Evolutionary conservation across 1,284 basidiomycete species (phyloP).

Genomic region (Pterulicium gracile): DNA sequence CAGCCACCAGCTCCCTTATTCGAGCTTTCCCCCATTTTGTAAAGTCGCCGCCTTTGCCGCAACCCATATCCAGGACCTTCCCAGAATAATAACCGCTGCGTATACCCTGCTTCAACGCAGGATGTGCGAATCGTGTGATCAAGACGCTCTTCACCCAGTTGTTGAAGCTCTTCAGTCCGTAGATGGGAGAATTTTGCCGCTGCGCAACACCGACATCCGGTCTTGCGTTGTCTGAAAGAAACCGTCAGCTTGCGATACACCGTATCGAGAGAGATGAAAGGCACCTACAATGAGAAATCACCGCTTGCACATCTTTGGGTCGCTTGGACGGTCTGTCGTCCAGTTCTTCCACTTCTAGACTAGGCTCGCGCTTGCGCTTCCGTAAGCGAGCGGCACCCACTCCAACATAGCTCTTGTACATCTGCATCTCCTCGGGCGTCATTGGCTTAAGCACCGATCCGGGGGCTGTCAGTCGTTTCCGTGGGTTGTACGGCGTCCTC

Average conservation of each 20-base stretch:
- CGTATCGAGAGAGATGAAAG: conserved; percentile 7
- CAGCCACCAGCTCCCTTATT: conserved; percentile 70
- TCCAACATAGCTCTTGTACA: conserved; percentile 47
- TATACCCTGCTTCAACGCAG: conserved; percentile 35
- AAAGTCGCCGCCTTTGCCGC: conserved; percentile 96
- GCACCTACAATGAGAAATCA: conserved; percentile 62
- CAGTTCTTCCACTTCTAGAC: conserved; percentile 27
- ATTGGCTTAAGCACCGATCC: conserved; percentile 54
- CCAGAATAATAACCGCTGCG: conserved; percentile 32
- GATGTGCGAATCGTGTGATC: conserved; percentile 78
- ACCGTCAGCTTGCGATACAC: neutral
- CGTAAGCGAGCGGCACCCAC: conserved; percentile 42
- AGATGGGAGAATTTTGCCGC: conserved; percentile 88
- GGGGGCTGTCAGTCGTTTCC: conserved; percentile 47
- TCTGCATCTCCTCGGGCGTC: conserved; percentile 48
- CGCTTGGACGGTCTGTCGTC: conserved; percentile 37
- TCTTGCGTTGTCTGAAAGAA: conserved; percentile 71
- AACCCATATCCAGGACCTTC: conserved; percentile 91
- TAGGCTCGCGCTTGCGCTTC: conserved; percentile 48
- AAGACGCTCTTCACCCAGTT: conserved; percentile 98
- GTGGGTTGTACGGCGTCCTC: conserved; percentile 58
- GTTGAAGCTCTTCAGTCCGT: conserved; percentile 95
- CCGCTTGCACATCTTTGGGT: conserved; percentile 53
- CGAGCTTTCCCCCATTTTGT: conserved; percentile 92
- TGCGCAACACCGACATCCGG: conserved; percentile 83